phyloP scores from a whole-genome alignment of 257 asterid genomes.

The Solanum medicagineum region DNA sequence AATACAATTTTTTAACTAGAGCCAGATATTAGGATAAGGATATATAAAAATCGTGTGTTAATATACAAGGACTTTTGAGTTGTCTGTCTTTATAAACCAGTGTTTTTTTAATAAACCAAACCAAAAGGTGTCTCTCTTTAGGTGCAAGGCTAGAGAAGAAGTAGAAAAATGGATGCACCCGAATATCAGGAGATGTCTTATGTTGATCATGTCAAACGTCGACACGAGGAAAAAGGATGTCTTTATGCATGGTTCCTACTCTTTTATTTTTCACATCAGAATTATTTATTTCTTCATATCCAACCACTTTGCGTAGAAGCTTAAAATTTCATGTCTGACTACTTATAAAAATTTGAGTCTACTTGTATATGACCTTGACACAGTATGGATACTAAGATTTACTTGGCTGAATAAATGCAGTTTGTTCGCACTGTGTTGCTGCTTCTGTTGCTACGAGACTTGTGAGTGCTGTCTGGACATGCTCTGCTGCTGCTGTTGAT shows the following conservation, averaged over 20 bases:
- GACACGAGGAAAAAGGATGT: slow-evolving; percentile 16
- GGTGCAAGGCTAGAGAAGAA: background rate
- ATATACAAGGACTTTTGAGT: background rate
- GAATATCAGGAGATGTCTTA: slow-evolving; percentile 1
- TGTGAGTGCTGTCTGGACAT: slow-evolving; percentile 26
- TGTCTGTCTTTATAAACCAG: background rate
- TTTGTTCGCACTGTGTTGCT: slow-evolving; percentile 23
- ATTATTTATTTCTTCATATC: too few relatives aligned
- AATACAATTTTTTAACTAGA: background rate
- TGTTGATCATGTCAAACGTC: slow-evolving; percentile 4
- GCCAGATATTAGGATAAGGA: background rate
- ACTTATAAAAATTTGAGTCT: background rate
- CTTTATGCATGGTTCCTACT: slow-evolving; percentile 17
- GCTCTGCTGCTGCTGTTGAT: slow-evolving; percentile 10
- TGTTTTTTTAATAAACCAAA: background rate
- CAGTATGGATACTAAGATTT: background rate
- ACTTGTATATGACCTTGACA: background rate
- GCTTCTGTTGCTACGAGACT: slow-evolving; percentile 27
- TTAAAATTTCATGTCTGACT: background rate
- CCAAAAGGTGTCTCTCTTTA: background rate
- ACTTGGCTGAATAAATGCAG: background rate
- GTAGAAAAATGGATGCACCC: slow-evolving; percentile 12
- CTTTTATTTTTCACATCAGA: background rate
- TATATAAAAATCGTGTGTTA: background rate
- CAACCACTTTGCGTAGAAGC: background rate